A percentile compares a stretch with the other conserved stretches of the same genome.
phyloP scores from a whole-genome alignment of 2,329 filamentous ascomycete genomes.

The Corynespora cassiicola region DNA sequence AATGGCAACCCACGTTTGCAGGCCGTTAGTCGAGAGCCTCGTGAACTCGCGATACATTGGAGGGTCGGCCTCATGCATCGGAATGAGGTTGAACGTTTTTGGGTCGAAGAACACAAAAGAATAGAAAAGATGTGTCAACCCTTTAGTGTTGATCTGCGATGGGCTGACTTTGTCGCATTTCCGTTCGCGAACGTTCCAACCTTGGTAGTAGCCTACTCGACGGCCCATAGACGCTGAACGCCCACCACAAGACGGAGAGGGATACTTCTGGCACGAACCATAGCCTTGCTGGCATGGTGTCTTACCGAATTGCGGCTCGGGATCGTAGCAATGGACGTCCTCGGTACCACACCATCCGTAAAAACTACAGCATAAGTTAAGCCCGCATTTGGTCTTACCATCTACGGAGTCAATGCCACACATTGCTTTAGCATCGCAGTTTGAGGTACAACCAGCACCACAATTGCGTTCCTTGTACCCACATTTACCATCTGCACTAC shows the following conservation, averaged over 20 bases:
- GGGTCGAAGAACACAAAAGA: slow-evolving; percentile 34
- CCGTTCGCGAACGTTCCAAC: slow-evolving; percentile 23
- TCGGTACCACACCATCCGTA: slow-evolving; percentile 27
- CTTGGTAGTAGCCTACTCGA: slow-evolving; percentile 47
- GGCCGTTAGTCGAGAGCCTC: slow-evolving; percentile 34
- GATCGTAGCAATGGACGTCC: slow-evolving; percentile 21
- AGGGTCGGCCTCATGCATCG: slow-evolving; percentile 19
- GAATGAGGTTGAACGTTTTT: slow-evolving; percentile 26
- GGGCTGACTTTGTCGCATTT: slow-evolving; percentile 42
- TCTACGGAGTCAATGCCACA: slow-evolving; percentile 37
- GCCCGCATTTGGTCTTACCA: slow-evolving; percentile 6
- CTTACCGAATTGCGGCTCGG: slow-evolving; percentile 17
- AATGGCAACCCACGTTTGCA: slow-evolving; percentile 49
- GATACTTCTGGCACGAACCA: slow-evolving; percentile 37
- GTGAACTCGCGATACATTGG: slow-evolving; percentile 38
- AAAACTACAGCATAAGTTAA: slow-evolving; percentile 23
- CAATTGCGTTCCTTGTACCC: slow-evolving; percentile 3
- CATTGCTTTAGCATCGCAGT: slow-evolving; percentile 43
- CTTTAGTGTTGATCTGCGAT: slow-evolving; percentile 37
- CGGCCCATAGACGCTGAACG: slow-evolving; percentile 32
- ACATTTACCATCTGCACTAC: slow-evolving; percentile 7
- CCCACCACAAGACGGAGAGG: slow-evolving; percentile 28
- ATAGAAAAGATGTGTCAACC: slow-evolving; percentile 42
- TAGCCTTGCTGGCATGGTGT: slow-evolving; percentile 44
- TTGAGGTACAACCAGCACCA: slow-evolving; percentile 22